Base-by-base conservation (phyloP, 75 land plant genomes). In the Selaginella moellendorffii region DNA sequence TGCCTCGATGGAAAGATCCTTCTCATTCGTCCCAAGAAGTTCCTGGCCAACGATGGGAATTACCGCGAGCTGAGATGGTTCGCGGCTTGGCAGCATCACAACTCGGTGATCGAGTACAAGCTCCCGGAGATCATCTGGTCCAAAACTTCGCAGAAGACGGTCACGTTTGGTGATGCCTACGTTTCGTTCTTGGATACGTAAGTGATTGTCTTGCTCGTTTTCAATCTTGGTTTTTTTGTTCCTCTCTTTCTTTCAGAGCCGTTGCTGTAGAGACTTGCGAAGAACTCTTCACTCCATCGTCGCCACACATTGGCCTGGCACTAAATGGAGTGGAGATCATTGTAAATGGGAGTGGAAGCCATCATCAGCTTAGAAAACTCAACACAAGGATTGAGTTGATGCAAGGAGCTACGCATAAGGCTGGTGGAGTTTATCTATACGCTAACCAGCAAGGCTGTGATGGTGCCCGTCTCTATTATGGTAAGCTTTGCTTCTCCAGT, bases 381-480 rank as follows among this genome's bases (percentile, higher is more conserved):
- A 80, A 95, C 67, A 67, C 82, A 61, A 85, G 99, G 24, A 69
- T 95, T 18, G 85, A 83, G 68, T 70, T 83, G 22, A 79, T 95
- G 63, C 78, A 77, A 67, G 76, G 76, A 67, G 99, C 91, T 27
- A 95, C 99, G 22, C 76, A 62, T 67, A 82, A 78, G 68, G 76
- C 79, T 66, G 99, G 99, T 22, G 99, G 99, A 26, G 82, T 95
- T 46, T 95, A 95, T 69, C 71, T 90, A 75, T 95, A 95, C 66
- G 85, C 91, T 27, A 95, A 95, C 72, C 97, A 86, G 19, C 87
- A 89, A 72, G 99, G 97, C 23, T 89, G 99, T 76, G 99, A 95
- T 82, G 99, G 97, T 61, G 84, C 96, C 20, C 99, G 99, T 52
- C 88, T 95, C 36, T 95, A 95, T 64, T 89, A 75, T 79, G 99